phyloP scores from a whole-genome alignment of 1,284 basidiomycete species.

The Cryptococcus wingfieldii region DNA sequence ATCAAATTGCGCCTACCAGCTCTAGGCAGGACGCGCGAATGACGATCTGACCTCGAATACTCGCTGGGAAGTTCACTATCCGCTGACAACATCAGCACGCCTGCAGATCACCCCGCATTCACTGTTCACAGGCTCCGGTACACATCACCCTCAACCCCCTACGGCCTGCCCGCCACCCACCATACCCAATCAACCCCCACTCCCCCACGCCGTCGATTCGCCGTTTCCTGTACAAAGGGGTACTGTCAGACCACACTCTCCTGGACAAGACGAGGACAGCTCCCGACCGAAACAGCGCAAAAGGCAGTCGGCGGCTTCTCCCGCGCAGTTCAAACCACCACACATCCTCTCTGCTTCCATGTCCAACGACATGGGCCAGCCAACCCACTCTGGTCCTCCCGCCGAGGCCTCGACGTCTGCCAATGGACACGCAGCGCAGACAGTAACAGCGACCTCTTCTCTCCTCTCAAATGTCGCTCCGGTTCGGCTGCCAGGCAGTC shows the following conservation, averaged over 20 bases:
- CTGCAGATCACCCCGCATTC: neutral
- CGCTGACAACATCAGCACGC: no score
- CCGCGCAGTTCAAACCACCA: no score
- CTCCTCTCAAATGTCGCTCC: constrained; percentile 9
- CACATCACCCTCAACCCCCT: no score
- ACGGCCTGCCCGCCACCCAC: neutral
- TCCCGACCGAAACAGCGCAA: constrained; percentile 7
- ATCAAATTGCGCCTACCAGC: no score
- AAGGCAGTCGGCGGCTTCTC: constrained; percentile 7
- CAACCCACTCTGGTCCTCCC: constrained; percentile 3
- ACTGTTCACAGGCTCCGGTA: neutral
- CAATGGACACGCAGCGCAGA: neutral
- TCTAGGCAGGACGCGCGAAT: no score
- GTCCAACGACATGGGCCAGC: constrained; percentile 14
- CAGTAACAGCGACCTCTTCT: constrained; percentile 8
- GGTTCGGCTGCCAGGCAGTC: constrained; percentile 15
- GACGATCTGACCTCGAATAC: no score
- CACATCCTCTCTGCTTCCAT: neutral
- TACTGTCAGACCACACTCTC: constrained; percentile 15
- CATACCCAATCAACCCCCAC: neutral
- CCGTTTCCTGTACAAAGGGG: constrained; percentile 14
- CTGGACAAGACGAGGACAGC: constrained; percentile 10
- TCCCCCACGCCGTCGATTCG: no score
- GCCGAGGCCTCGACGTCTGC: constrained; percentile 2
- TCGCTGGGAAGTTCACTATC: no score